These are phyloP conservation scores for Jamesozyma hellenica DNA, from an alignment of 805 yeast species.

Conservation along the genomic window DNA sequence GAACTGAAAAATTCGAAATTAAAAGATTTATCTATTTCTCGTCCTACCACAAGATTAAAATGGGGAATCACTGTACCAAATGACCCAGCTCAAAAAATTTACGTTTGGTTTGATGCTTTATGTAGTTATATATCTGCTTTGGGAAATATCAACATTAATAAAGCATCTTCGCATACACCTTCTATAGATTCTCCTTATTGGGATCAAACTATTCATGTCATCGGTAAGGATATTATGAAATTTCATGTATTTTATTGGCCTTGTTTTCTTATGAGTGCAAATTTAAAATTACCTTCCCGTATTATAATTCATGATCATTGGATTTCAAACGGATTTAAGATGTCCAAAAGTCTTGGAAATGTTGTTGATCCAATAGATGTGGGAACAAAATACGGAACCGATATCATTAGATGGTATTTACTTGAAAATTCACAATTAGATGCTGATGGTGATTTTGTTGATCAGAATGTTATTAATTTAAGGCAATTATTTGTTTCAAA, in stretches of 20 bases:
- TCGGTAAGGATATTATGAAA: slow-evolving; percentile 84
- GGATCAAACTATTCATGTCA: slow-evolving; percentile 53
- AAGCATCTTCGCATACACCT: not conserved
- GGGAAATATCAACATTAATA: slow-evolving; percentile 40
- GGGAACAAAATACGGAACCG: slow-evolving; percentile 55
- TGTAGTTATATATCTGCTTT: slow-evolving; percentile 70
- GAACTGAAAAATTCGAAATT: slow-evolving; percentile 45
- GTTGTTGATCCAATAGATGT: slow-evolving; percentile 84
- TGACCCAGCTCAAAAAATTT: slow-evolving; percentile 67
- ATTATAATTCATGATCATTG: slow-evolving; percentile 91
- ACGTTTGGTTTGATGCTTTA: slow-evolving; percentile 96
- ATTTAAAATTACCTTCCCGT: slow-evolving; percentile 54
- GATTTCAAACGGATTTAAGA: slow-evolving; percentile 80
- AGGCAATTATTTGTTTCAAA: slow-evolving; percentile 69
- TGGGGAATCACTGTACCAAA: slow-evolving; percentile 92
- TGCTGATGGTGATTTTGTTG: slow-evolving; percentile 72
- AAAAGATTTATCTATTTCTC: slow-evolving; percentile 71
- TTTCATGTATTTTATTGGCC: slow-evolving; percentile 97
- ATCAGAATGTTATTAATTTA: slow-evolving; percentile 39
- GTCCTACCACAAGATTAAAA: slow-evolving; percentile 64
- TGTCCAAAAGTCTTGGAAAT: slow-evolving; percentile 89
- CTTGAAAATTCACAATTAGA: slow-evolving; percentile 66
- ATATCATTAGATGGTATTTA: slow-evolving; percentile 63
- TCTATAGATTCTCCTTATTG: slow-evolving; percentile 11
- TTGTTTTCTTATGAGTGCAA: slow-evolving; percentile 76